Percentiles rank a stretch among this genome's conserved stretches.
Evolutionary conservation across 106 monocot genomes (phyloP).

Genomic region (Agapanthus africanus): DNA sequence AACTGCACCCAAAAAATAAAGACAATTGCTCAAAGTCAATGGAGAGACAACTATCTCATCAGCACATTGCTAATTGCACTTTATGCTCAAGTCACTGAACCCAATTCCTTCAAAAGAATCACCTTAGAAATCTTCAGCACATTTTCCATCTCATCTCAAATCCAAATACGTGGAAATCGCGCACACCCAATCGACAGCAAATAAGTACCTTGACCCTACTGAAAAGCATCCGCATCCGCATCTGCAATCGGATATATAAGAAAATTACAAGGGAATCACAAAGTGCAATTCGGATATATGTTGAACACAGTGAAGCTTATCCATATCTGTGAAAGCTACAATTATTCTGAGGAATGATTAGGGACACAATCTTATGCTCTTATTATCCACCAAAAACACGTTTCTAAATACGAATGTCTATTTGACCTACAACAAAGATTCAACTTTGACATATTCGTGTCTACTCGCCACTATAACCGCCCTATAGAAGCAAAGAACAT

Average conservation of each 20-base stretch:
- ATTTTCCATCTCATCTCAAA: not conserved
- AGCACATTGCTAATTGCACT: not conserved
- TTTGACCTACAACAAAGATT: not conserved
- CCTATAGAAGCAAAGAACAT: not conserved
- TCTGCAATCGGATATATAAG: not conserved
- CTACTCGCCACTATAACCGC: not conserved
- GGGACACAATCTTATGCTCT: not conserved
- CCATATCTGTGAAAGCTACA: not conserved
- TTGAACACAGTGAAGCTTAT: not conserved
- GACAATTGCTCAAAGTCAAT: not conserved
- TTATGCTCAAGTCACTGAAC: not conserved
- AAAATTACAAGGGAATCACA: not conserved
- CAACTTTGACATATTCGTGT: not conserved
- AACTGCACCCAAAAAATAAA: not conserved
- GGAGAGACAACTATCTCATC: not conserved
- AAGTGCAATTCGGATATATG: not conserved
- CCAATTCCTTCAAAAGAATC: not conserved
- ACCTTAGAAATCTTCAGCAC: not conserved
- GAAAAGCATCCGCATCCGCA: not conserved
- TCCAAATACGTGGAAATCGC: not conserved
- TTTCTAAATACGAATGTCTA: too few relatives aligned
- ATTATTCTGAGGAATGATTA: not conserved
- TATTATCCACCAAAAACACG: too few relatives aligned
- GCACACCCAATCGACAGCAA: not conserved
- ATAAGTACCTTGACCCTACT: not conserved